Evolutionary conservation across 192 early-diverging fungal species (phyloP).

Genomic region (Rhizophagus prolifer): DNA sequence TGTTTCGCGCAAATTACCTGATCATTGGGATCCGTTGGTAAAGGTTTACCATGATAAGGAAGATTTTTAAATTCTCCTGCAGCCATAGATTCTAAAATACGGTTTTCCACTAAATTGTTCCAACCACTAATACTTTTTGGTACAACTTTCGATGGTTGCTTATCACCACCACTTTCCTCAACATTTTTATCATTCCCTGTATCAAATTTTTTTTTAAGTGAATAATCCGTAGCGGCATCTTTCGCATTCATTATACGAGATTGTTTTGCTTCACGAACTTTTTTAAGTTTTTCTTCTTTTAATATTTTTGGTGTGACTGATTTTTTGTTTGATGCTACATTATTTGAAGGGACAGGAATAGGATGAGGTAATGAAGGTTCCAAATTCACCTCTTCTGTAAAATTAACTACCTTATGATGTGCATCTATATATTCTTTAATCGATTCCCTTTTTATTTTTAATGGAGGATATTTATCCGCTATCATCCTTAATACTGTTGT

Average conservation of each 20-base stretch:
- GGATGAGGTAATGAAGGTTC: too few species aligned
- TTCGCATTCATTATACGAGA: slow-evolving; percentile 24
- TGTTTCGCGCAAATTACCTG: neutral
- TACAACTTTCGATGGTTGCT: neutral
- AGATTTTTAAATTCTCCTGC: slow-evolving; percentile 35
- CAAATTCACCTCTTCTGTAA: neutral
- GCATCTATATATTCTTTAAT: slow-evolving; percentile 18
- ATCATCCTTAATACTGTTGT: slow-evolving; percentile 34
- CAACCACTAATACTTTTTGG: slow-evolving; percentile 21
- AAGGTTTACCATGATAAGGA: slow-evolving; percentile 30
- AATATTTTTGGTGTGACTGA: neutral
- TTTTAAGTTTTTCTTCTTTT: slow-evolving; percentile 24
- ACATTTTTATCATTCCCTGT: neutral
- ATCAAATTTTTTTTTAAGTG: neutral
- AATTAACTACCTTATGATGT: neutral
- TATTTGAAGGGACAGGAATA: neutral
- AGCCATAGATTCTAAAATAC: slow-evolving; percentile 30
- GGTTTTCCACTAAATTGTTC: slow-evolving; percentile 25
- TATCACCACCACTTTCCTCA: neutral
- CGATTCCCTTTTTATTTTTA: slow-evolving; percentile 31
- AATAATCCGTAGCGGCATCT: slow-evolving; percentile 32
- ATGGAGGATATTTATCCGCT: slow-evolving; percentile 36
- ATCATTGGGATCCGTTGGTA: slow-evolving; percentile 21
- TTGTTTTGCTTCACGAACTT: slow-evolving; percentile 20
- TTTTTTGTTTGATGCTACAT: neutral